phyloP scores from a whole-genome alignment of 345 rosid species.

The Linum tenue region DNA sequence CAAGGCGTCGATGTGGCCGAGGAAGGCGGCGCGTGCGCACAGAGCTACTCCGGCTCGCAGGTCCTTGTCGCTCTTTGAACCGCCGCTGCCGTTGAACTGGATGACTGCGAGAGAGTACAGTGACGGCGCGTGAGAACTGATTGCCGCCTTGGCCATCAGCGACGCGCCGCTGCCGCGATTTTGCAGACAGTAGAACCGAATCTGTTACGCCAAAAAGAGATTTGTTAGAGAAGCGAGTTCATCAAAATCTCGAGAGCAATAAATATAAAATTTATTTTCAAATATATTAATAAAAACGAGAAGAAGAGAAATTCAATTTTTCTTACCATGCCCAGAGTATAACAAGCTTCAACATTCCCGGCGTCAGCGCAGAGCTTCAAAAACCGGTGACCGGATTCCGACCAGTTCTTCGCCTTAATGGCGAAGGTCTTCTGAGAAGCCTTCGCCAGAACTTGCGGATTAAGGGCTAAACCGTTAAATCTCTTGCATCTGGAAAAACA shows the following conservation, averaged over 20 bases:
- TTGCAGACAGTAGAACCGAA: slow-evolving; percentile 81
- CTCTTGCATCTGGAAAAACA: slow-evolving; percentile 64
- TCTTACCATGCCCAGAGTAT: slow-evolving; percentile 88
- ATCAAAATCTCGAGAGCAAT: background rate
- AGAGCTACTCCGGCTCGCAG: slow-evolving; percentile 86
- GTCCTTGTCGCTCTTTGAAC: slow-evolving; percentile 84
- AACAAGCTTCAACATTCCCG: slow-evolving; percentile 85
- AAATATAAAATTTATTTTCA: background rate
- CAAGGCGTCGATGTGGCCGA: slow-evolving; percentile 81
- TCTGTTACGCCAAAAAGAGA: slow-evolving; percentile 28
- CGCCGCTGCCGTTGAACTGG: slow-evolving; percentile 97
- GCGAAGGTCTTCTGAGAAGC: slow-evolving; percentile 50
- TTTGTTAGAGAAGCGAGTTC: background rate
- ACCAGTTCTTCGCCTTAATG: slow-evolving; percentile 62
- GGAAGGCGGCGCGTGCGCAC: slow-evolving; percentile 84
- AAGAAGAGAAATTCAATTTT: background rate
- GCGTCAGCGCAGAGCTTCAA: slow-evolving; percentile 70
- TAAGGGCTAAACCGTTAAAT: slow-evolving; percentile 47
- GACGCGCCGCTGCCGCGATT: slow-evolving; percentile 83
- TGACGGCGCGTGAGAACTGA: slow-evolving; percentile 71
- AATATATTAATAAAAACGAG: background rate
- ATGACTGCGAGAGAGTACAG: slow-evolving; percentile 80
- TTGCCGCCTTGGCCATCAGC: slow-evolving; percentile 92
- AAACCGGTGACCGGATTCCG: slow-evolving; percentile 75
- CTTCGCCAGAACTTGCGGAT: slow-evolving; percentile 47